Evolutionary conservation across 208 protist genomes (phyloP).

Genomic region (Leptomonas seymouri): DNA sequence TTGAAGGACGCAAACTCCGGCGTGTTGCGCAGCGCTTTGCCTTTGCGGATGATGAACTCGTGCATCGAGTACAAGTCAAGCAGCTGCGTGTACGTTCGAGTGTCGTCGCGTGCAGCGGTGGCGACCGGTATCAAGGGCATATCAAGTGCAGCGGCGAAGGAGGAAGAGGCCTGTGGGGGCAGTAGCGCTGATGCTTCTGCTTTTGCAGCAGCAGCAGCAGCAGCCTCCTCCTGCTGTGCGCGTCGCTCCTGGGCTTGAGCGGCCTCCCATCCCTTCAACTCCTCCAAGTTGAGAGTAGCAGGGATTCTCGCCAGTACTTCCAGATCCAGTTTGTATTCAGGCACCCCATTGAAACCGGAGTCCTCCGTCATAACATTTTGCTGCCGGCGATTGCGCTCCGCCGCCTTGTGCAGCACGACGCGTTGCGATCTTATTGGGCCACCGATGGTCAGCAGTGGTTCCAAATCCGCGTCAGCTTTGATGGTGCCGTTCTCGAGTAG

Average conservation of each 20-base stretch:
- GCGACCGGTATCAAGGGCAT: not conserved
- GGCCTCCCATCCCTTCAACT: constrained; percentile 77
- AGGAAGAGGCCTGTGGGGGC: not conserved
- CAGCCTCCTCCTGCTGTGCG: constrained; percentile 6
- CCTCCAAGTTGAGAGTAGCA: constrained; percentile 66
- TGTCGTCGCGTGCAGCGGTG: constrained; percentile 46
- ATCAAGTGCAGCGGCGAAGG: not conserved
- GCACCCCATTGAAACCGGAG: constrained; percentile 60
- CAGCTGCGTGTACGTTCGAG: constrained; percentile 91
- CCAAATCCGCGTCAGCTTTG: constrained; percentile 54
- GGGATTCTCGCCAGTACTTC: constrained; percentile 76
- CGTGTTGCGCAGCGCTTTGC: constrained; percentile 82
- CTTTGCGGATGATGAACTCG: constrained; percentile 94
- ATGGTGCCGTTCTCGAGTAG: constrained; percentile 55
- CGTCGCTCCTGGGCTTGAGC: constrained; percentile 37
- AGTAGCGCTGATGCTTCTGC: not conserved
- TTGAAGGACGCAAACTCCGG: constrained; percentile 94
- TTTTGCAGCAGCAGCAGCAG: constrained; percentile 2
- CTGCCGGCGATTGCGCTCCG: constrained; percentile 15
- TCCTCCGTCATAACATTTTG: constrained; percentile 66
- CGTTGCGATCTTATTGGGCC: constrained; percentile 54
- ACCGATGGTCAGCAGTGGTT: constrained; percentile 60
- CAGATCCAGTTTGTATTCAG: constrained; percentile 75
- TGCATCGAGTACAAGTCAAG: constrained; percentile 95
- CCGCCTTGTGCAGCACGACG: constrained; percentile 38